phyloP scores from a whole-genome alignment of 768 basidiomycete genomes.

The Pisolithus orientalis region DNA sequence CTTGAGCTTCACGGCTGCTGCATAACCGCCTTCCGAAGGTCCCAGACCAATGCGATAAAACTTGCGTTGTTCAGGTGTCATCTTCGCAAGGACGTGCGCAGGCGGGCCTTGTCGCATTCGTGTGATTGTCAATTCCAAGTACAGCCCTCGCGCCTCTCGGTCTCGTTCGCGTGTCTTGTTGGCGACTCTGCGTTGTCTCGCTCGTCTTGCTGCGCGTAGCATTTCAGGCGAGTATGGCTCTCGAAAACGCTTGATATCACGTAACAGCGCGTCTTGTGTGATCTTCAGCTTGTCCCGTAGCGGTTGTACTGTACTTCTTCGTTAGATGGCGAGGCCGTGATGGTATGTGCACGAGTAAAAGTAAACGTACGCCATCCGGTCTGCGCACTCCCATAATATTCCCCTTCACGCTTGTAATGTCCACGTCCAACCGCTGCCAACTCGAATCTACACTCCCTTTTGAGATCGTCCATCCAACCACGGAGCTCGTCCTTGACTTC shows the following conservation, averaged over 20 bases:
- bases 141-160: slow-evolving; percentile 60
- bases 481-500: slow-evolving; percentile 26
- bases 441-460: slow-evolving; percentile 37
- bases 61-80: slow-evolving; percentile 42
- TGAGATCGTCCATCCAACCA: slow-evolving; percentile 30
- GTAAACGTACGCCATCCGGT: background rate
- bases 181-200: slow-evolving; percentile 51
- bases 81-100: slow-evolving; percentile 46
- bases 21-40: slow-evolving; percentile 65
- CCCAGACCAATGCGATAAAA: slow-evolving; percentile 46
- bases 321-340: background rate
- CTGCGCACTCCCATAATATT: slow-evolving; percentile 8
- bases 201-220: slow-evolving; percentile 43
- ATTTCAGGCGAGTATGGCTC: slow-evolving; percentile 44
- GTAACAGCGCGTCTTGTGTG: slow-evolving; percentile 30
- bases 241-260: slow-evolving; percentile 37
- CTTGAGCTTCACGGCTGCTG: slow-evolving; percentile 53
- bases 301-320: slow-evolving; percentile 28
- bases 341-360: background rate
- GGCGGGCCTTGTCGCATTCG: slow-evolving; percentile 56
- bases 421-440: slow-evolving; percentile 3
- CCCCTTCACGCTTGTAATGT: slow-evolving; percentile 19
- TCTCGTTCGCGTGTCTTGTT: slow-evolving; percentile 61
- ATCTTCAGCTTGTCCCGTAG: slow-evolving; percentile 24
- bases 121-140: slow-evolving; percentile 40